Base-by-base conservation (phyloP, 805 yeast species). In the Lipomyces lipofer region DNA sequence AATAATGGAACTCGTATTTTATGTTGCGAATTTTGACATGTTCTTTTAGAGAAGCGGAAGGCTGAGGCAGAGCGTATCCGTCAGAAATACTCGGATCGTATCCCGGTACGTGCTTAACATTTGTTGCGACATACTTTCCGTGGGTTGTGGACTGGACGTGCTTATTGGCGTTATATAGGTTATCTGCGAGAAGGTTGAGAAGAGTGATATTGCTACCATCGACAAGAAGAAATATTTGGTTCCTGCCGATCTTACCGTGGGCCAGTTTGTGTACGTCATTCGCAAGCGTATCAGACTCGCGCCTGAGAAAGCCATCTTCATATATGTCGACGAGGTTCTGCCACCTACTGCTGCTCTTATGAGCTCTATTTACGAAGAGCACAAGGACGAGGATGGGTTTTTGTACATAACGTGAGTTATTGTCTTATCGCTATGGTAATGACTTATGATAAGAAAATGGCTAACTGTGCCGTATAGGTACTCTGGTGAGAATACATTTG, bases 331-430 rank as follows among this genome's bases (percentile, higher is more conserved):
- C 69, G 99, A 94, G 71, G 90, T 94, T 53, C 79, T 94, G 64
- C 99, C 99, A 9, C 98, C 98, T 44, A 94, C 99, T 2, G 97
- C 98, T 19, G 96, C 98, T 15, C 80, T 94, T 63, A 89, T 94
- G 94, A 86, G 95, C 65, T 81, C 94, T 22, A 86, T 94, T 61
- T 94, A 94, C 69, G 95, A 91, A 67, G 97, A 94, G 72, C 96
- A 94, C 73, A 90, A 90, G 75, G 99, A 94, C 69, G 92, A 92
- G 68, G 99, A 94, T 71, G 99, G 99, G 33, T 94, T 94, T 73
- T 81, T 94, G 68, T 94, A 94, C 73, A 92, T 94, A 62, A 82
- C 95, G 60, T 92, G 92, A 75, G 58, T 49, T 15, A 15, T 15
- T 33, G 24, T 22, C 25, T 4, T 39, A 17, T 12, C 22, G 2